Conservation (phyloP, 208 protist species). For the Crithidia sp. region DNA sequence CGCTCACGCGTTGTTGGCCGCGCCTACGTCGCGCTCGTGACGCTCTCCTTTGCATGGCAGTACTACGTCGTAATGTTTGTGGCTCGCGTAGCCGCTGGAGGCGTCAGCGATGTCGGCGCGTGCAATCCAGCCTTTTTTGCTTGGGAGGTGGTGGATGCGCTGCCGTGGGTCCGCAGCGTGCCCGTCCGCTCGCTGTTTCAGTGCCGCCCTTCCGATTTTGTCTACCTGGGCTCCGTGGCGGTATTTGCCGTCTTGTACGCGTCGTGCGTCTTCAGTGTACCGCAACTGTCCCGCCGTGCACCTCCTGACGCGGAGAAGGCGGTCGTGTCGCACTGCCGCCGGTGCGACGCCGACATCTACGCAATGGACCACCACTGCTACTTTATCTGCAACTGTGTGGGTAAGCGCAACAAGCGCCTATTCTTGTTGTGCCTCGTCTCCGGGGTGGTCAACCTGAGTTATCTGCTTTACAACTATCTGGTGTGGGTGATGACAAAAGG, state of each 20-base stretch:
- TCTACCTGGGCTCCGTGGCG: conserved; percentile 36
- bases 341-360: conserved; percentile 41
- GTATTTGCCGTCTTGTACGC: conserved; percentile 43
- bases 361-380: conserved; percentile 75
- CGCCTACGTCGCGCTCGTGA: conserved; percentile 35
- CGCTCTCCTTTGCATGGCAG: conserved; percentile 60
- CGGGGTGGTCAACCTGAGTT: conserved; percentile 51
- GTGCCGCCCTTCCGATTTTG: conserved; percentile 32
- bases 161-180: conserved; percentile 18
- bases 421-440: conserved; percentile 48
- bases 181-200: conserved; percentile 15
- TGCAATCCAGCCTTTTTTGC: conserved; percentile 38
- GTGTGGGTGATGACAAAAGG: conserved; percentile 42
- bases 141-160: conserved; percentile 42
- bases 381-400: conserved; percentile 72
- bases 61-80: conserved; percentile 64
- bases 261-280: conserved; percentile 49
- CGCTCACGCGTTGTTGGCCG: conserved; percentile 35
- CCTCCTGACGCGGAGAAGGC: neutral
- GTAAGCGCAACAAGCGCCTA: conserved; percentile 32
- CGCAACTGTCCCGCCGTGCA: conserved; percentile 22
- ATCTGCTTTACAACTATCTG: conserved; percentile 45
- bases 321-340: conserved; percentile 38
- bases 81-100: conserved; percentile 15
- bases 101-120: conserved; percentile 2